phyloP scores from a whole-genome alignment of 140 eudicot species.

The Erigeron philadelphicus region DNA sequence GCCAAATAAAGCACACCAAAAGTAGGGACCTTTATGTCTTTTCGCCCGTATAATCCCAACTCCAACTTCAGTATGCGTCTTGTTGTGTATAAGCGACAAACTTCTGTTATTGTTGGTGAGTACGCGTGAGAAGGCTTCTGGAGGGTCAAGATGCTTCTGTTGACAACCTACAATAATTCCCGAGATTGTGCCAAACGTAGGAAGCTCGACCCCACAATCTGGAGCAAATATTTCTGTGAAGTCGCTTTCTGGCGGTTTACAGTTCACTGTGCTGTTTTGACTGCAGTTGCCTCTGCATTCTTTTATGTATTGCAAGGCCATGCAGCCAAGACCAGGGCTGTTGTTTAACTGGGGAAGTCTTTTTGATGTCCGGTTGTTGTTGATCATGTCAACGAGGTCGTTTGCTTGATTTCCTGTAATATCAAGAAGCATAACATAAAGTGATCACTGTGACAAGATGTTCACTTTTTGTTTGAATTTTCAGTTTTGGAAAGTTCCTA shows the following conservation, averaged over 20 bases:
- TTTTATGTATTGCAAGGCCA: constrained; percentile 65
- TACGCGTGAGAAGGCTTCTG: constrained; percentile 54
- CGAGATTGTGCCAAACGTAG: constrained; percentile 68
- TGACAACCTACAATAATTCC: constrained; percentile 63
- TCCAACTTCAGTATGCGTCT: constrained; percentile 64
- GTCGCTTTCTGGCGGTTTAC: constrained; percentile 64
- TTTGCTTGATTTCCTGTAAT: constrained; percentile 59
- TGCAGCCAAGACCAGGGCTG: constrained; percentile 81
- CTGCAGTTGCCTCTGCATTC: constrained; percentile 70
- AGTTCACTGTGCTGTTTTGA: constrained; percentile 42
- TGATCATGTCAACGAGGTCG: constrained; percentile 64
- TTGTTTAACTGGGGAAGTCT: constrained; percentile 46
- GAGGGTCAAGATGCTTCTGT: constrained; percentile 56
- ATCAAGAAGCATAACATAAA: constrained; percentile 12
- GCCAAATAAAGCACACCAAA: constrained; percentile 79
- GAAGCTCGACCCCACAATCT: constrained; percentile 82
- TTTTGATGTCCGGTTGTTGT: constrained; percentile 64
- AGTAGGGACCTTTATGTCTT: constrained; percentile 64
- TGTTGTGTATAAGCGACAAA: constrained; percentile 46
- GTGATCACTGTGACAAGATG: neutral
- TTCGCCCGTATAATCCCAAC: constrained; percentile 54
- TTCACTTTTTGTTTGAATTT: neutral
- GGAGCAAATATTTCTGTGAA: constrained; percentile 81
- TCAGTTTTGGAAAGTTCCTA: neutral
- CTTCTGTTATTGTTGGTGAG: constrained; percentile 39